Conservation (phyloP, 2,329 filamentous ascomycete genomes). For the Hyphodiscus sp. region DNA sequence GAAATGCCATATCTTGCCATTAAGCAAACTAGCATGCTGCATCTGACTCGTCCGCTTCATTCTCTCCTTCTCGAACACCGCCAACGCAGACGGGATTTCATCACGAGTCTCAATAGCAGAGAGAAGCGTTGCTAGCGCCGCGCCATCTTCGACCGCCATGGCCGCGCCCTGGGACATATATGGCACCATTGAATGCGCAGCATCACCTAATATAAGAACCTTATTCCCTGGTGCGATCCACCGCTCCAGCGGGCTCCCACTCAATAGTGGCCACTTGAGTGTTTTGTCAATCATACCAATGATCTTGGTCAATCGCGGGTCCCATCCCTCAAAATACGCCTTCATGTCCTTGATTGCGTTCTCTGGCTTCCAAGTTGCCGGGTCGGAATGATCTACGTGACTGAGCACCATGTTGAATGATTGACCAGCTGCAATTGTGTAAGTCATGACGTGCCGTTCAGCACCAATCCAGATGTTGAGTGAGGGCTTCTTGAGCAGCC, state of each 20-base stretch:
- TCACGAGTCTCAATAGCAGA: constrained; percentile 38
- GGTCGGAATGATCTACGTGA: constrained; percentile 25
- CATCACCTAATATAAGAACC: constrained; percentile 42
- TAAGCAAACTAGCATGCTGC: constrained; percentile 9
- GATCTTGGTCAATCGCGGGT: constrained; percentile 6
- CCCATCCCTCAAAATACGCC: neutral
- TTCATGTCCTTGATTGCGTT: constrained; percentile 19
- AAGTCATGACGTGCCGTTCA: constrained; percentile 27
- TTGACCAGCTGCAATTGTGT: constrained; percentile 22
- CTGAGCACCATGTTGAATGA: constrained; percentile 25
- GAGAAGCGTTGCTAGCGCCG: constrained; percentile 47
- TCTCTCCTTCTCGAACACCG: constrained; percentile 48
- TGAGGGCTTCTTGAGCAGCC: constrained; percentile 34
- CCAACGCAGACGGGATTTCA: constrained; percentile 39
- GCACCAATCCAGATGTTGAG: constrained; percentile 29
- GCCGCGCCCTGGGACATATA: constrained; percentile 60
- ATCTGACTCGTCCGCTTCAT: constrained; percentile 39
- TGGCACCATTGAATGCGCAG: constrained; percentile 39
- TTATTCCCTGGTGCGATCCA: constrained; percentile 22
- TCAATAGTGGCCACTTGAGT: constrained; percentile 12
- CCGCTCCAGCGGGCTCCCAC: neutral
- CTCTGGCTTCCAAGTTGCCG: constrained; percentile 26
- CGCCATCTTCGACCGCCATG: constrained; percentile 58
- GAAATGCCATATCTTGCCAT: constrained; percentile 13
- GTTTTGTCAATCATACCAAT: constrained; percentile 10